These are phyloP conservation scores for Xylariaceae sp. DNA, from an alignment of 2,329 filamentous ascomycete species.

Conservation along the genomic window DNA sequence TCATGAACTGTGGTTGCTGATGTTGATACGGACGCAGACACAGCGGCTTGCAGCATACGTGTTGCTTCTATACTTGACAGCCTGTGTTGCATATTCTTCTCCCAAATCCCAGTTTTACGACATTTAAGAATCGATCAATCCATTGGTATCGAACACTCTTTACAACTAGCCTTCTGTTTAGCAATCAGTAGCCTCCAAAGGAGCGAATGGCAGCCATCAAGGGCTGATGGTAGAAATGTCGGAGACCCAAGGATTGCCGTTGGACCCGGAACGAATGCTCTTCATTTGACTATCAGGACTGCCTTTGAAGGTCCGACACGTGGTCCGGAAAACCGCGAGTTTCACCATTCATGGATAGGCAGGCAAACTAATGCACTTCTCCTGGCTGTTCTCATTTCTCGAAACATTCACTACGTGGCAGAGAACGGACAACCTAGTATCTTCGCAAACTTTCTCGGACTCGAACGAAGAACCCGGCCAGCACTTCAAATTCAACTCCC, in stretches of 20 bases:
- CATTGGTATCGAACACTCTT: conserved; percentile 8
- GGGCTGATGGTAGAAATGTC: neutral
- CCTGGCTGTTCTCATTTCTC: conserved; percentile 9
- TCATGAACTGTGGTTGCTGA: neutral
- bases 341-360: conserved; percentile 16
- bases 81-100: conserved; percentile 13
- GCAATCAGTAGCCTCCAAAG: conserved; percentile 13
- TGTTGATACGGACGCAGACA: conserved; percentile 6
- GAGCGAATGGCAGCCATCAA: neutral
- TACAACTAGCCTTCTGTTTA: conserved; percentile 24
- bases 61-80: conserved; percentile 11
- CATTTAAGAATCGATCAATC: conserved; percentile 12
- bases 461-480: neutral
- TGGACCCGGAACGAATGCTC: conserved; percentile 1
- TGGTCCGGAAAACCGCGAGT: conserved; percentile 9
- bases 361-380: conserved; percentile 21
- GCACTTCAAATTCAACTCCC: conserved; percentile 2
- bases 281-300: neutral
- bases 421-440: neutral
- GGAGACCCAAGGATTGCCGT: neutral
- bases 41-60: conserved; percentile 3
- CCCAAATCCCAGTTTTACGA: neutral
- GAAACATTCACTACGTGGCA: conserved; percentile 8
- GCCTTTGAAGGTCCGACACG: conserved; percentile 4
- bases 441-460: neutral